Evolutionary conservation across 495 filamentous ascomycete genomes (phyloP), one percentile per base, ranked within the genome.

Genomic region (Arthonia radiata): DNA sequence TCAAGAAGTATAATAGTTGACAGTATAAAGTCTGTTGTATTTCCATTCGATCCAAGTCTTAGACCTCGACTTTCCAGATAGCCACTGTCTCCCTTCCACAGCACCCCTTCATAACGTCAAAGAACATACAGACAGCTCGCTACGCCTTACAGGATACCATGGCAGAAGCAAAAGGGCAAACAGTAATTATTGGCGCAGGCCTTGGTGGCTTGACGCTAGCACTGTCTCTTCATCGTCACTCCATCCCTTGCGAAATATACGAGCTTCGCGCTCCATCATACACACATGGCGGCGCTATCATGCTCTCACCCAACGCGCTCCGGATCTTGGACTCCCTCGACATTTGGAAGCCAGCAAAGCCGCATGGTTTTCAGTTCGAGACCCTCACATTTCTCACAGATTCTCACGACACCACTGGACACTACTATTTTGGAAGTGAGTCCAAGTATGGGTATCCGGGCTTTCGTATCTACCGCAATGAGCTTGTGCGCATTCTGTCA

Each of bases 251-350:
- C 30, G 54, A 42, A 6, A 33, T 64, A 24, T 64, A 56, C 36
- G 57, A 61, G 26, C 35, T 41, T 10, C 48, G 53, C 13, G 7
- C 6, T 7, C 7, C 6, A 6, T 22, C 19, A 22, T 22, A 36
- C 5, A 22, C 19, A 22, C 40, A 49, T 23, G 56, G 51, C 5
- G 60, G 61, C 3, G 60, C 54, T 4, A 38, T 64, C 24, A 58
- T 56, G 51, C 50, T 63, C 18, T 56, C 53, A 0, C 52, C 59
- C 24, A 62, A 64, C 26, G 55, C 54, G 3, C 40, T 63, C 7
- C 49, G 46, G 11, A 38, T 61, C 13, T 48, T 64, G 4, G 52
- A 64, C 23, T 23, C 26, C 5, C 23, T 61, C 0, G 54, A 44
- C n/a, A 39, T 55, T 11, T 64, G 57, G 37, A 24, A 47, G 3